Percentiles rank a stretch among this genome's conserved stretches.
These are phyloP conservation scores for Zygnema circumcarinatum DNA, from an alignment of 139 green algal species.

Conservation along the genomic window DNA sequence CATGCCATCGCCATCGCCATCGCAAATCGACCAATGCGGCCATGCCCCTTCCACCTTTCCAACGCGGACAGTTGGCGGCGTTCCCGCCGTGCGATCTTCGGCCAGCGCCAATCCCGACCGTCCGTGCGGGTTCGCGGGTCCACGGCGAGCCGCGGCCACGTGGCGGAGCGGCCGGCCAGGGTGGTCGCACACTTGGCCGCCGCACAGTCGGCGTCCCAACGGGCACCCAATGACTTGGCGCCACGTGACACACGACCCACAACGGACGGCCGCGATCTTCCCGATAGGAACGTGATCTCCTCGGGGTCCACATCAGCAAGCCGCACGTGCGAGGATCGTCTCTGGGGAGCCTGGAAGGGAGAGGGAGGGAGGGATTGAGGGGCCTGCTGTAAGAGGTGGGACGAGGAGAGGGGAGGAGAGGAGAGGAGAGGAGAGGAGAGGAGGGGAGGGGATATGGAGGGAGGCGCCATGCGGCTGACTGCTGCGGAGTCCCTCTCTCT, in stretches of 20 bases:
- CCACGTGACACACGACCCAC: not conserved
- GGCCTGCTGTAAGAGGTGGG: not conserved
- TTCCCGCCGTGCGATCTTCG: too few species aligned
- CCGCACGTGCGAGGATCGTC: not conserved
- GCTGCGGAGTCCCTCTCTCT: not conserved
- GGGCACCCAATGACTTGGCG: not conserved
- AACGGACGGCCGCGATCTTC: not conserved
- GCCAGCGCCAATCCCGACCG: too few species aligned
- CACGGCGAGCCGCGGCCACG: too few species aligned
- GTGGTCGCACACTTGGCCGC: not conserved
- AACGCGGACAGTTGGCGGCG: too few species aligned
- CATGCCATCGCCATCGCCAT: too few species aligned
- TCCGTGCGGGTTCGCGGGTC: too few species aligned
- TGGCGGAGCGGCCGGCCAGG: too few species aligned
- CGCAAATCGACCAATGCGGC: too few species aligned
- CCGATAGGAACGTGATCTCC: not conserved
- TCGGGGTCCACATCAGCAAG: not conserved
- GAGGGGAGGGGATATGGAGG: not conserved
- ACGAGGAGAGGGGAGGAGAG: too few species aligned
- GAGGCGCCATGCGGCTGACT: not conserved
- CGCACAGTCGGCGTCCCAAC: not conserved
- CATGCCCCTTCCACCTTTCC: too few species aligned
- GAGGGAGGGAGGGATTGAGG: not conserved
- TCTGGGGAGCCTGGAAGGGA: not conserved
- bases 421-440: too few species aligned